phyloP scores from a whole-genome alignment of 2,329 filamentous ascomycete genomes.

The Xylaria sp. region DNA sequence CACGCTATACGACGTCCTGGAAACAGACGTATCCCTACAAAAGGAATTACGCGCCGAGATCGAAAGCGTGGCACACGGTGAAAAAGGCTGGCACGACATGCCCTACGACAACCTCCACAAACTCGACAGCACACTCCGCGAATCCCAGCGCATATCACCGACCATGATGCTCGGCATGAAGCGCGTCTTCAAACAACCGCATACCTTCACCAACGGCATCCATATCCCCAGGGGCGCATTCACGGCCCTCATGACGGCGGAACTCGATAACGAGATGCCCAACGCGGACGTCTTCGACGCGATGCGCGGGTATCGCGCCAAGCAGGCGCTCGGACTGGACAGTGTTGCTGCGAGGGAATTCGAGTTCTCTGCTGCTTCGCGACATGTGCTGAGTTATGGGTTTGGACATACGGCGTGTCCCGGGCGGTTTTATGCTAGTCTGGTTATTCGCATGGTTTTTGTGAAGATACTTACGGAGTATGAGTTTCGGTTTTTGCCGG shows the following conservation, averaged over 20 bases:
- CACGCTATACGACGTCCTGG: constrained; percentile 12
- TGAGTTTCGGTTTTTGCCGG: constrained; percentile 25
- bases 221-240: neutral
- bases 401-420: constrained; percentile 34
- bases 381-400: constrained; percentile 33
- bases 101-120: constrained; percentile 10
- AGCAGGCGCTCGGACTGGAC: constrained; percentile 18
- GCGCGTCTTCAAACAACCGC: constrained; percentile 7
- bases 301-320: constrained; percentile 13
- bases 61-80: constrained; percentile 3
- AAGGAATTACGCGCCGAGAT: constrained; percentile 9
- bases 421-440: constrained; percentile 31
- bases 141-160: constrained; percentile 17
- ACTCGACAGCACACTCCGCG: constrained; percentile 18
- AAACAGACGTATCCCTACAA: neutral
- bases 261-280: neutral
- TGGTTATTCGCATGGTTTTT: constrained; percentile 31
- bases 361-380: constrained; percentile 25
- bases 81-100: constrained; percentile 6
- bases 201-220: constrained; percentile 8
- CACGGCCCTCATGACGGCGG: neutral
- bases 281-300: neutral
- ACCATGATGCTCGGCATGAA: constrained; percentile 12
- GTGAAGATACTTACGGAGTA: constrained; percentile 27
- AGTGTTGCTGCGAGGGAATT: neutral